Percentiles rank a stretch among this genome's conserved stretches.
Conservation (phyloP, 73 alveolate genomes). For the Tetrahymena elliotti region DNA sequence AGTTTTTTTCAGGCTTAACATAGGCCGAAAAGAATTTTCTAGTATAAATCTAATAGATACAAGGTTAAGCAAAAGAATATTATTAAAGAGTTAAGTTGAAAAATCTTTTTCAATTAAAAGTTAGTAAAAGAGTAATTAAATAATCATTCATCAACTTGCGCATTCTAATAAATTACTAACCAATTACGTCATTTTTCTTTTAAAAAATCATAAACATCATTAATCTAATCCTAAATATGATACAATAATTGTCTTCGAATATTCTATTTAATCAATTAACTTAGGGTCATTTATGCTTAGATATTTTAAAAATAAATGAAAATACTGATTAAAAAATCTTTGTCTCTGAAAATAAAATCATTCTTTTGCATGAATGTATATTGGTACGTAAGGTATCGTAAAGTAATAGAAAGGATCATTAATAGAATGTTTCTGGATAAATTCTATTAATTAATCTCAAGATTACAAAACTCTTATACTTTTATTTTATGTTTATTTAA, state of each 20-base stretch:
- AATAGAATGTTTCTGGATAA: not conserved
- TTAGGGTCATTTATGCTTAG: not conserved
- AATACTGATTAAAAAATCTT: no score
- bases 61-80: no score
- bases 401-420: not conserved
- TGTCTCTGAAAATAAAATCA: not conserved
- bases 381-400: not conserved
- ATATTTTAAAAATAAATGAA: no score
- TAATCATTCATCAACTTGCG: not conserved
- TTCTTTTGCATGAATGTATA: not conserved
- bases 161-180: not conserved
- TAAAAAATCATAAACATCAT: not conserved
- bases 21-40: no score
- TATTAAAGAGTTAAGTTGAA: not conserved
- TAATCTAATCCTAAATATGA: not conserved
- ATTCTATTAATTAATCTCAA: not conserved
- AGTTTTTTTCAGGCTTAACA: no score
- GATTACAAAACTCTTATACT: not conserved
- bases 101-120: not conserved
- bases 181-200: not conserved
- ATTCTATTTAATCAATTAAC: not conserved
- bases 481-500: not conserved
- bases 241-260: not conserved
- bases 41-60: no score
- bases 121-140: no score